Conservation (phyloP, 805 yeast species). For the Candida qinlingensis region DNA sequence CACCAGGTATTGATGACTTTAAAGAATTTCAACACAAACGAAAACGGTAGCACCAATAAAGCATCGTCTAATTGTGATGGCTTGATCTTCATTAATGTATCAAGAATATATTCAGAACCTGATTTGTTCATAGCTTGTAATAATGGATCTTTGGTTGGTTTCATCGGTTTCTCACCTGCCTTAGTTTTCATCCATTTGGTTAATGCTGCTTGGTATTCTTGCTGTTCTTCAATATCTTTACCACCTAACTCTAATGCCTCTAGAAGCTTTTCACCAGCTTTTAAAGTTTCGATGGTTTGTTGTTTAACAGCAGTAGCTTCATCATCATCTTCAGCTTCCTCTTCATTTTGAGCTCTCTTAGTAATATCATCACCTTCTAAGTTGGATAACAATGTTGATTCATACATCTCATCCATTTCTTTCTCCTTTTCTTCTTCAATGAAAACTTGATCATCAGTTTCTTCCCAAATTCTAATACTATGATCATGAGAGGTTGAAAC, state of each 20-base stretch:
- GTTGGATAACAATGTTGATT: conserved; percentile 67
- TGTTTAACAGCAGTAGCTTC: conserved; percentile 64
- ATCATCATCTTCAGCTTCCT: conserved; percentile 39
- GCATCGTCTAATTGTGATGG: conserved; percentile 92
- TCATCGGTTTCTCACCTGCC: conserved; percentile 43
- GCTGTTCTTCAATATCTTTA: conserved; percentile 57
- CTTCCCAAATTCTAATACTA: conserved; percentile 87
- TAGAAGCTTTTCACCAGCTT: conserved; percentile 25
- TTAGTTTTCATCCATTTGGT: conserved; percentile 38
- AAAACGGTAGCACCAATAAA: conserved; percentile 82
- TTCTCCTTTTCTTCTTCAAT: conserved; percentile 94
- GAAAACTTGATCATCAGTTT: conserved; percentile 93
- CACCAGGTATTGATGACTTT: conserved; percentile 77
- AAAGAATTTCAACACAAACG: conserved; percentile 67
- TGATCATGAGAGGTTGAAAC: conserved; percentile 90
- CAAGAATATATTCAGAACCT: conserved; percentile 77
- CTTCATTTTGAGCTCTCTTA: conserved; percentile 32
- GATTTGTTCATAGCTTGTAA: conserved; percentile 62
- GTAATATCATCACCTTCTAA: conserved; percentile 50
- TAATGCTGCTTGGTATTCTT: conserved; percentile 43
- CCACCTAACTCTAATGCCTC: conserved; percentile 48
- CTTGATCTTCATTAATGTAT: conserved; percentile 61
- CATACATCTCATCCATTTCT: conserved; percentile 90
- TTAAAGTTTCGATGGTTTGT: conserved; percentile 86
- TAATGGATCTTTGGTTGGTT: conserved; percentile 67